Evolutionary conservation across 306 rosid species (phyloP).

Genomic region (Cucumis cinereus): DNA sequence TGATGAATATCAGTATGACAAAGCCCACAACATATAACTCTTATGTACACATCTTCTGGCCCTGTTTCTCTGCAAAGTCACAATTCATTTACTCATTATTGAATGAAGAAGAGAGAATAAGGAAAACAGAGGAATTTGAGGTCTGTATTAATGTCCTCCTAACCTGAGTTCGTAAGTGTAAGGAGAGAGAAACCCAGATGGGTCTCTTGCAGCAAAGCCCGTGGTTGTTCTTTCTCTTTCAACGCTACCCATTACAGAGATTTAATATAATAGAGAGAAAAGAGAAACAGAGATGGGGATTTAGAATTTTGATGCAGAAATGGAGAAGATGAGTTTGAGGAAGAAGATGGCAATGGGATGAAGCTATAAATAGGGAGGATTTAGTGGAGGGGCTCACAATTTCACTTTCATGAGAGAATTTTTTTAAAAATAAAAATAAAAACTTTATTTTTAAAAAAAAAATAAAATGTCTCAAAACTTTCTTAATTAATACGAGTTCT

Average conservation of each 20-base stretch:
- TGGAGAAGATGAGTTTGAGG: neutral
- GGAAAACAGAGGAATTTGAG: neutral
- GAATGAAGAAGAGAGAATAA: no score
- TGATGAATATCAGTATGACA: conserved; percentile 89
- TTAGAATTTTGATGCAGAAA: neutral
- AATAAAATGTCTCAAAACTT: no score
- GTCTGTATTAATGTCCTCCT: no score
- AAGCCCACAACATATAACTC: conserved; percentile 64
- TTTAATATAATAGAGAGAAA: neutral
- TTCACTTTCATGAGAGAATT: no score
- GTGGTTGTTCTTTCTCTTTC: conserved; percentile 40
- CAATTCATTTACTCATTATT: no score
- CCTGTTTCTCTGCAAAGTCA: conserved; percentile 54
- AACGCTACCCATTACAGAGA: conserved; percentile 37
- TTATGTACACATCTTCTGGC: conserved; percentile 67
- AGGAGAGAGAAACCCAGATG: conserved; percentile 86
- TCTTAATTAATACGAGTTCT: no score
- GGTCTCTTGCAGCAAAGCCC: conserved; percentile 84
- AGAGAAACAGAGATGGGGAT: neutral
- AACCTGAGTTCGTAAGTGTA: conserved; percentile 58
- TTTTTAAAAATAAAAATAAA: no score
- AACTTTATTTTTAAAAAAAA: no score
- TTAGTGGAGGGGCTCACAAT: neutral
- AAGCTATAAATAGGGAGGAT: neutral
- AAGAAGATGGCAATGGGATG: neutral